phyloP scores from a whole-genome alignment of 257 asterid genomes.

The Pogostemon cablin region DNA sequence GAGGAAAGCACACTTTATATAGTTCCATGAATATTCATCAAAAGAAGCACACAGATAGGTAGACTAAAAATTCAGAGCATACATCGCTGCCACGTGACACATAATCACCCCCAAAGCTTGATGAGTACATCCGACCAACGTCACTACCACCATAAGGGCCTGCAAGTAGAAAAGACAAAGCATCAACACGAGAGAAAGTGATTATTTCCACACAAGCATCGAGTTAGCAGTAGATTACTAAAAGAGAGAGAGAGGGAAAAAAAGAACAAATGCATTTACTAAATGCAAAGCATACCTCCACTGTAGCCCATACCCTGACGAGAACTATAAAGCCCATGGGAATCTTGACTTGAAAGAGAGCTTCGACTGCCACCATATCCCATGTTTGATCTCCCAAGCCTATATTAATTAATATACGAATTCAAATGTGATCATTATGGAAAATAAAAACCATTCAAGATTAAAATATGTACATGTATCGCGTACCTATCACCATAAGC shows the following conservation, averaged over 20 bases:
- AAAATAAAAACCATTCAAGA: neutral
- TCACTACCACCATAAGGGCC: slow-evolving; percentile 85
- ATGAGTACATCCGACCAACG: slow-evolving; percentile 79
- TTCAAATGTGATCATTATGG: neutral
- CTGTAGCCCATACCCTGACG: slow-evolving; percentile 84
- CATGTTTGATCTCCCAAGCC: slow-evolving; percentile 80
- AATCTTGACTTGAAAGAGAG: slow-evolving; percentile 76
- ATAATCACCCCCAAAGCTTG: slow-evolving; percentile 79
- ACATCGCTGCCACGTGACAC: slow-evolving; percentile 83
- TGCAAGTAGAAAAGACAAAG: slow-evolving; percentile 32
- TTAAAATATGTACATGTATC: neutral
- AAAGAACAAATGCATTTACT: neutral
- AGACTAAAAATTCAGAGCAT: slow-evolving; percentile 33
- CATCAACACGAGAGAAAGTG: neutral
- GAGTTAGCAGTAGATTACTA: neutral
- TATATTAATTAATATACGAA: slow-evolving; percentile 24
- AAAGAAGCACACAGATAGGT: slow-evolving; percentile 1
- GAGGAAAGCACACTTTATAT: slow-evolving; percentile 1
- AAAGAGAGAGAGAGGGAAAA: no score
- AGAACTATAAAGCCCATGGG: slow-evolving; percentile 75
- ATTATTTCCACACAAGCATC: neutral
- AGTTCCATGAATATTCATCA: neutral
- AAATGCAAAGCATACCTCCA: slow-evolving; percentile 61
- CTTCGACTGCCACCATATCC: slow-evolving; percentile 81
- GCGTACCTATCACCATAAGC: slow-evolving; percentile 81